Evolutionary conservation across 257 asterid species (phyloP), one percentile per base, ranked within the genome.

Genomic region (Gentiana dahurica): DNA sequence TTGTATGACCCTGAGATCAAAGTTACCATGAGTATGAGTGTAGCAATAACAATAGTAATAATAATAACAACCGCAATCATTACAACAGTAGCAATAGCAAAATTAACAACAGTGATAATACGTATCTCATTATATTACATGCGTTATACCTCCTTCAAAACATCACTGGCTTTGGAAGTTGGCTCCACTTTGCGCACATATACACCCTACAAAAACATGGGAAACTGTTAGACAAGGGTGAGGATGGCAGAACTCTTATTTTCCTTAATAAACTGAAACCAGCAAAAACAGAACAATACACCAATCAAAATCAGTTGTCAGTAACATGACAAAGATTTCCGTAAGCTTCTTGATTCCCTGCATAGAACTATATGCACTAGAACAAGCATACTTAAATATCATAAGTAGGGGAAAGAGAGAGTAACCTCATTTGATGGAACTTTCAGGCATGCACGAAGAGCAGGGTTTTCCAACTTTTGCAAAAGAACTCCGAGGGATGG

Each of bases 381-480:
- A 52, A 53, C 54, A 43, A 69, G 55, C 47, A 59, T 44, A 34
- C 8, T 1, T 12, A 52, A 65, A 11, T 65, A 52, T 51, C 60
- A 52, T 57, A 43, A 49, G 45, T 24, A 24, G 9, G 46, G 46
- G 2, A 47, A 39, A 55, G 59, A 63, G 69, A 72, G 56, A 70
- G 37, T 60, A 56, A 91, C 98, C 95, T 91, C 98, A 65, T 81
- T 82, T 34, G 88, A 68, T 60, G 96, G 78, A 57, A 91, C 96
- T 61, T 81, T 76, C 75, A 87, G 71, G 83, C 84, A 85, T 32
- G 94, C 88, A 54, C 95, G 92, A 70, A 91, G 70, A 58, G 95
- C 98, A 73, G 98, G 98, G 74, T 87, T 91, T 79, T 91, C 98
- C 87, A 91, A 73, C 71, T 85, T 91, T 68, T 91, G 98, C 79